A percentile compares a stretch with the other conserved stretches of the same genome.
Evolutionary conservation across 176 grass and related monocot genomes (phyloP).

Genomic region (Aegilops umbellulata): DNA sequence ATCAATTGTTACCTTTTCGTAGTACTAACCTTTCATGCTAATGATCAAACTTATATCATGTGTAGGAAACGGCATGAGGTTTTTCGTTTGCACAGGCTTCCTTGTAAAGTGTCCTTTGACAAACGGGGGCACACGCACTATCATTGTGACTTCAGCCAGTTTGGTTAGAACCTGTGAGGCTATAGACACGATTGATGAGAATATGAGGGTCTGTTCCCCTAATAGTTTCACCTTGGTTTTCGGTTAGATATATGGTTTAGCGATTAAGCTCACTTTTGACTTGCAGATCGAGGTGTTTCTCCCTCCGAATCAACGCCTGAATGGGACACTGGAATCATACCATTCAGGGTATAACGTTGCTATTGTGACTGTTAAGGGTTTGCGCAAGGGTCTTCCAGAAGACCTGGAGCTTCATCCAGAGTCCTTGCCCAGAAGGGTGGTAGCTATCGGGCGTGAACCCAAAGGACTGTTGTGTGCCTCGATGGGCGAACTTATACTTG

Average conservation of each 20-base stretch:
- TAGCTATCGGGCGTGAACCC: background rate
- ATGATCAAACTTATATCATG: background rate
- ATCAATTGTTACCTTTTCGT: background rate
- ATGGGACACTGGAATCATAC: background rate
- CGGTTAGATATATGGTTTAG: background rate
- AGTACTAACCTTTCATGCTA: background rate
- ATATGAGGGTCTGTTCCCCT: background rate
- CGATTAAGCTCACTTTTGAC: background rate
- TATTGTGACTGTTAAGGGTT: background rate
- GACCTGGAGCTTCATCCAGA: background rate
- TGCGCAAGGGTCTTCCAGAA: background rate
- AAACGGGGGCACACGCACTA: background rate
- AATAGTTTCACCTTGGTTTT: too few species aligned
- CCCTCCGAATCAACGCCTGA: background rate
- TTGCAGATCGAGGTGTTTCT: constrained; percentile 12
- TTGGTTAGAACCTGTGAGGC: background rate
- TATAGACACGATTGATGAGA: background rate
- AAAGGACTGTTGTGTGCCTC: background rate
- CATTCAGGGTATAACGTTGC: background rate
- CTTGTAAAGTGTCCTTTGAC: background rate
- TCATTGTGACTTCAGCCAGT: background rate
- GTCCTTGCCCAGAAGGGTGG: background rate
- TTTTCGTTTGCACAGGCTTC: background rate
- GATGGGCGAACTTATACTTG: background rate
- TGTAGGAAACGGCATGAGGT: background rate